Percentiles rank a stretch among this genome's conserved stretches.
These are phyloP conservation scores for Prunella vulgaris DNA, from an alignment of 257 asterid genomes.

Conservation along the genomic window DNA sequence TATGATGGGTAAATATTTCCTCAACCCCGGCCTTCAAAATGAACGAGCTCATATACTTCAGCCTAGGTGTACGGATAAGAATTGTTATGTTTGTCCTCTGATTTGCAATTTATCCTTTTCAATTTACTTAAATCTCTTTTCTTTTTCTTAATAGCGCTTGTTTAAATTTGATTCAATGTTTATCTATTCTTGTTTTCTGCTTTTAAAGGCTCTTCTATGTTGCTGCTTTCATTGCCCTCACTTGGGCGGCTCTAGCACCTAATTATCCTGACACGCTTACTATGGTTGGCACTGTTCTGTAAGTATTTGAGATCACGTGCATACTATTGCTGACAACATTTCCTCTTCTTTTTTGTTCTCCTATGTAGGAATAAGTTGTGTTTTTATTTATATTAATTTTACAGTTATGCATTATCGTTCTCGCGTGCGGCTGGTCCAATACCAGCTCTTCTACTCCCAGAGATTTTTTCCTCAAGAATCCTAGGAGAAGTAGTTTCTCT, in stretches of 20 bases:
- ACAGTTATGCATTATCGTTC: slow-evolving; percentile 79
- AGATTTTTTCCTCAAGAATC: slow-evolving; percentile 76
- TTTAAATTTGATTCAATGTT: slow-evolving; percentile 3
- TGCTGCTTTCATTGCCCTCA: slow-evolving; percentile 76
- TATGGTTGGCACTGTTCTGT: slow-evolving; percentile 86
- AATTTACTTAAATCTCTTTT: not conserved
- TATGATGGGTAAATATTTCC: not conserved
- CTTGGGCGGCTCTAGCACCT: slow-evolving; percentile 79
- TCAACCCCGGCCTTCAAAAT: not conserved
- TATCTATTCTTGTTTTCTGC: slow-evolving; percentile 4
- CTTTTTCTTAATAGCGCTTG: not conserved
- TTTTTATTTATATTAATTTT: not conserved
- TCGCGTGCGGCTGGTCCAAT: slow-evolving; percentile 99
- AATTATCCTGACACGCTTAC: slow-evolving; percentile 80
- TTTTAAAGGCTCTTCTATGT: slow-evolving; percentile 78
- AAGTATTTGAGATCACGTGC: slow-evolving; percentile 34
- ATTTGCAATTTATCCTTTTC: not conserved
- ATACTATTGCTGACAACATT: not conserved
- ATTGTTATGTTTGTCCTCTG: not conserved
- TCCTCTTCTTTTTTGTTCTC: not conserved
- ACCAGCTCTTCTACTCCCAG: slow-evolving; percentile 92
- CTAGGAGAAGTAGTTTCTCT: slow-evolving; percentile 90
- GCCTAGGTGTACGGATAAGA: not conserved
- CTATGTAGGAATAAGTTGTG: not conserved
- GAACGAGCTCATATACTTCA: not conserved